phyloP scores from a whole-genome alignment of 371 early-diverging fungal species.

The Apophysomyces variabilis region DNA sequence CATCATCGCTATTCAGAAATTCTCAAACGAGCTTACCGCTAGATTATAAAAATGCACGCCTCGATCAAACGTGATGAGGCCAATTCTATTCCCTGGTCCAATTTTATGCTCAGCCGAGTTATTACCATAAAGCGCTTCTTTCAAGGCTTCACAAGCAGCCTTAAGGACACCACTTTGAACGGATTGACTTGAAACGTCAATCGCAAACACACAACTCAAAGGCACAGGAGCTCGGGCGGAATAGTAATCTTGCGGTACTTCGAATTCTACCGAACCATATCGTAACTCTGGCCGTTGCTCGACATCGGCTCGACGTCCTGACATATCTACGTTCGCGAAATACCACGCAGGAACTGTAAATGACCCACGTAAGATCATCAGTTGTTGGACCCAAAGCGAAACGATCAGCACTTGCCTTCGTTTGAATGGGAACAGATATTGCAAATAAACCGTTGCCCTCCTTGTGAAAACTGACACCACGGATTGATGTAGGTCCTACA shows the following conservation, averaged over 20 bases:
- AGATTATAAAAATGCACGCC: constrained; percentile 94
- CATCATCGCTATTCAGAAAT: not conserved
- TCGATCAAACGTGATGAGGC: constrained; percentile 90
- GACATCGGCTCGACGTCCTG: constrained; percentile 87
- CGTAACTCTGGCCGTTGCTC: constrained; percentile 90
- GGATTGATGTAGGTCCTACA: constrained; percentile 97
- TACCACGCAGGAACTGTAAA: constrained; percentile 80
- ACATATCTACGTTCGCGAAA: constrained; percentile 95
- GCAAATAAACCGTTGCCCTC: constrained; percentile 91
- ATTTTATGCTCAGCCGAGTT: constrained; percentile 40
- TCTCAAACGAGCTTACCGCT: constrained; percentile 51
- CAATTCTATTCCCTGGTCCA: constrained; percentile 67
- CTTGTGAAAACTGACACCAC: constrained; percentile 84
- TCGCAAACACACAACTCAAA: constrained; percentile 86
- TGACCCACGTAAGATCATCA: not conserved
- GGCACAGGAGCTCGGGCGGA: constrained; percentile 72
- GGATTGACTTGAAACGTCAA: constrained; percentile 91
- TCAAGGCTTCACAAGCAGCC: constrained; percentile 73
- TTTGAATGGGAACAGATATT: constrained; percentile 91
- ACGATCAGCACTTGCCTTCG: constrained; percentile 54
- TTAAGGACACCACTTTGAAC: constrained; percentile 84
- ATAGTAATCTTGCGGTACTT: constrained; percentile 78
- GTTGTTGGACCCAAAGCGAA: not conserved
- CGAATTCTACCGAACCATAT: constrained; percentile 92
- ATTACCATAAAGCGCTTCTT: constrained; percentile 68